A percentile compares a stretch with the other conserved stretches of the same genome.
These are phyloP conservation scores for Protomyces arabidopsidicola DNA, from an alignment of 1,139 yeast species.

Conservation along the genomic window DNA sequence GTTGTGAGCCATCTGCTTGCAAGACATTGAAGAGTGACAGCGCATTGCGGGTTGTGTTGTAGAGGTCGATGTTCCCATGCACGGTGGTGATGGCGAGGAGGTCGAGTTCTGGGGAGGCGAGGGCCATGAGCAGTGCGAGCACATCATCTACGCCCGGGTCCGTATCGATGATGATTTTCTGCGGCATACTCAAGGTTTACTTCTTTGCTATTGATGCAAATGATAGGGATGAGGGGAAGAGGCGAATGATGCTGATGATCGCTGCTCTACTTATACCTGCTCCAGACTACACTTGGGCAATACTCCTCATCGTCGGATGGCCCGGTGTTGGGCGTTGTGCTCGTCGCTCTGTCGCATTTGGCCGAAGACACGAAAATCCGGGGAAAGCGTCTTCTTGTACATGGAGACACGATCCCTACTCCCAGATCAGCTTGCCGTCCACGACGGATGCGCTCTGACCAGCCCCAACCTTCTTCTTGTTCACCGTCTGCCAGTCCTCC, in stretches of 20 bases:
- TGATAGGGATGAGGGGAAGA: not conserved
- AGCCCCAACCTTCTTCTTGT: constrained; percentile 1
- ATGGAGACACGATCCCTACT: too few species aligned
- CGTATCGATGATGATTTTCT: constrained; percentile 39
- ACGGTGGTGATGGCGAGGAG: constrained; percentile 42
- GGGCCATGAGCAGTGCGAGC: constrained; percentile 42
- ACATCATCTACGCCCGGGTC: constrained; percentile 47
- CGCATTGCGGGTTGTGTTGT: constrained; percentile 41
- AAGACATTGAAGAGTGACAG: constrained; percentile 42
- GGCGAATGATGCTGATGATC: not conserved
- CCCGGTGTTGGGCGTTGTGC: too few species aligned
- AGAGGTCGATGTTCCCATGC: constrained; percentile 44
- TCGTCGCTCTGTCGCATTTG: too few species aligned
- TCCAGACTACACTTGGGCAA: not conserved
- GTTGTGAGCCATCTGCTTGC: constrained; percentile 32
- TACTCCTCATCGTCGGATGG: too few species aligned
- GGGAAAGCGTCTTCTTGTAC: too few species aligned
- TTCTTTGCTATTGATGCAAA: not conserved
- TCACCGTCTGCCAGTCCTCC: constrained; percentile 17
- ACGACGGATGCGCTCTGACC: not conserved
- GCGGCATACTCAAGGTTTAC: not conserved
- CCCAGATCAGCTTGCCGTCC: constrained; percentile 13
- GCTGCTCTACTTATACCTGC: not conserved
- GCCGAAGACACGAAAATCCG: too few species aligned
- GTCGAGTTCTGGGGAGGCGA: constrained; percentile 38